Evolutionary conservation across 495 filamentous ascomycete species (phyloP), one percentile per base, ranked within the genome.

Genomic region (Penicillium egyptiacum): DNA sequence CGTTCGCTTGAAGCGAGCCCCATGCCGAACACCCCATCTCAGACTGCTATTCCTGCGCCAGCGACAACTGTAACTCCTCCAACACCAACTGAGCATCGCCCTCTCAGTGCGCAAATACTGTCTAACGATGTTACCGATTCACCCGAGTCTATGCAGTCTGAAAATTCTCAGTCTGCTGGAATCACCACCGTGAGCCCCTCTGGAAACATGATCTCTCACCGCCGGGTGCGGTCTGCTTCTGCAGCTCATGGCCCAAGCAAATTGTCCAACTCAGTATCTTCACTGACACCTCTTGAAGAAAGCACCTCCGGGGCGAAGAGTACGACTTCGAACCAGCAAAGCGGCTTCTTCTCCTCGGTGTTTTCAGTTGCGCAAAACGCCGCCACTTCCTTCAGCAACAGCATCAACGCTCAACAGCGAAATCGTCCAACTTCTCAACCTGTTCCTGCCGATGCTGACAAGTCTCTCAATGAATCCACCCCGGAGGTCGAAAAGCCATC

Each of bases 321-420:
- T n/a, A 46, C 69, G 1, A 56, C 62, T 39, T 59, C 59, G 14
- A 66, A 67, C 50, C 77, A 78, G 45, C 80, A 70, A 42, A 79
- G 78, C 43, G 90, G 92, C 0, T 98, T 98, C 71, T 98, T 98
- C 70, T 93, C 90, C 7, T 89, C 87, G 16, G 88, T 98, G 66
- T 90, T 98, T 63, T 91, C 91, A 30, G 93, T 86, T 28, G 92
- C 93, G 16, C 94, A 98, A 66, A 98, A 89, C 73, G 93, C 95
- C 39, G 93, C 94, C n/a, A 91, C 83, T 61, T 86, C 85, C 2
- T 65, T 99, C 5, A 92, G 83, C 60, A 96, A 83, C 65, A 92
- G 81, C 46, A 89, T 98, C 26, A 91, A 90, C 58, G 82, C 70
- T 2, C 79, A 73, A 28, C 60, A 75, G 22, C 75, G 67, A 52